Conservation (phyloP, 768 basidiomycete genomes). For the Cystofilobasidium capitatum region DNA sequence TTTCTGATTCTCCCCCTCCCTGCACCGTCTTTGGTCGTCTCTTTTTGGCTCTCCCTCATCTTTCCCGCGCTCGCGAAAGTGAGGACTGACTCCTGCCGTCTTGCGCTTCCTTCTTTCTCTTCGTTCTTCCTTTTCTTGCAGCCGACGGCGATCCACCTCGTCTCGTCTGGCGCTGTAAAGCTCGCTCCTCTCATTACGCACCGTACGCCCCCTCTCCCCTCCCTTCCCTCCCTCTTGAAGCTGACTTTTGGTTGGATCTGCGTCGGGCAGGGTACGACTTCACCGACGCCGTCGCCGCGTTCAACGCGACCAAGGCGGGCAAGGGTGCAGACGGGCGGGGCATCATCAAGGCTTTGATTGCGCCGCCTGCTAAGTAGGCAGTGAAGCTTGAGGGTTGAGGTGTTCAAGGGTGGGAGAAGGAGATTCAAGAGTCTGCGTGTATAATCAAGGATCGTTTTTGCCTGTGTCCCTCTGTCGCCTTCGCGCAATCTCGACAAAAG, state of each 20-base stretch:
- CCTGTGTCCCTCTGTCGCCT: no score
- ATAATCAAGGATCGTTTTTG: no score
- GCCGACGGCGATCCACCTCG: slow-evolving; percentile 66
- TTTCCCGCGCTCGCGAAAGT: no score
- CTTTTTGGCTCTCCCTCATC: no score
- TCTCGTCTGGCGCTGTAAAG: slow-evolving; percentile 68
- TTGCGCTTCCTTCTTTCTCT: neutral
- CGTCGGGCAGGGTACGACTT: slow-evolving; percentile 53
- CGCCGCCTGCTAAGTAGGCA: neutral
- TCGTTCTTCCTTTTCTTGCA: neutral
- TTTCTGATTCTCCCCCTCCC: neutral
- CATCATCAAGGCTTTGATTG: slow-evolving; percentile 56
- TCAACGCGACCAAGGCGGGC: slow-evolving; percentile 67
- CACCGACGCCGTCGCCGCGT: slow-evolving; percentile 65
- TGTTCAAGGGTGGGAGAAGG: no score
- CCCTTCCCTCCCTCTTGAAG: neutral
- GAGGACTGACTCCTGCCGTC: neutral
- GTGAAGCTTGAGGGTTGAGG: no score
- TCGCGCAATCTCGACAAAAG: no score
- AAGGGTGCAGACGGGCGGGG: slow-evolving; percentile 77
- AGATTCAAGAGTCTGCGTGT: no score
- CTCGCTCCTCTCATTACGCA: slow-evolving; percentile 84
- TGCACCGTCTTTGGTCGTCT: neutral
- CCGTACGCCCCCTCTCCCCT: slow-evolving; percentile 45
- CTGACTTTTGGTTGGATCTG: neutral